phyloP scores from a whole-genome alignment of 2,329 filamentous ascomycete genomes.

The Botryotinia convoluta region DNA sequence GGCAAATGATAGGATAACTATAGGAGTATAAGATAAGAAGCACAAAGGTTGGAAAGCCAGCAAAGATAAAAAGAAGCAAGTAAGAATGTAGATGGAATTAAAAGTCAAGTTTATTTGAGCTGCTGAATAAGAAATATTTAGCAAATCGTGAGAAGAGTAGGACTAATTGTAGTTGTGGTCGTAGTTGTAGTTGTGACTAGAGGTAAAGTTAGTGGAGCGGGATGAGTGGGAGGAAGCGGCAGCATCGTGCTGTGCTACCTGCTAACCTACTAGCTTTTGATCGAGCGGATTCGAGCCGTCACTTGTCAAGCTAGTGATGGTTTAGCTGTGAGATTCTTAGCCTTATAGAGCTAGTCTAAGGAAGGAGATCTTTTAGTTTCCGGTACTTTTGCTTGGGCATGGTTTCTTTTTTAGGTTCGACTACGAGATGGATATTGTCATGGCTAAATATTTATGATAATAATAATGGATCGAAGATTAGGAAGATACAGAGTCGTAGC shows the following conservation, averaged over 20 bases:
- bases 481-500: constrained; percentile 5
- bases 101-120: neutral
- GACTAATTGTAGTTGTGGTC: neutral
- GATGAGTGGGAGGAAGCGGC: constrained; percentile 6
- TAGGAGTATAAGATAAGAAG: constrained; percentile 4
- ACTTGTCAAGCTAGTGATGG: neutral
- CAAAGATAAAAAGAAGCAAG: neutral
- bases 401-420: constrained; percentile 8
- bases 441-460: neutral
- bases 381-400: neutral
- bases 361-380: constrained; percentile 4
- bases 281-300: constrained; percentile 14
- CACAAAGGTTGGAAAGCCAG: neutral
- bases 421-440: neutral
- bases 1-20: constrained; percentile 9
- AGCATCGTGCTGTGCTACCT: constrained; percentile 11
- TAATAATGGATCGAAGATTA: neutral
- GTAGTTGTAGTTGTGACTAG: neutral
- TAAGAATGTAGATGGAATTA: neutral
- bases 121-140: neutral
- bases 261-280: neutral
- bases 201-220: constrained; percentile 5
- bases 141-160: neutral
- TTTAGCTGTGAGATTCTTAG: neutral
- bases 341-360: constrained; percentile 2